A percentile compares a stretch with the other conserved stretches of the same genome.
phyloP scores from a whole-genome alignment of 352 stramenopile genomes.

The Phytophthora capsici region DNA sequence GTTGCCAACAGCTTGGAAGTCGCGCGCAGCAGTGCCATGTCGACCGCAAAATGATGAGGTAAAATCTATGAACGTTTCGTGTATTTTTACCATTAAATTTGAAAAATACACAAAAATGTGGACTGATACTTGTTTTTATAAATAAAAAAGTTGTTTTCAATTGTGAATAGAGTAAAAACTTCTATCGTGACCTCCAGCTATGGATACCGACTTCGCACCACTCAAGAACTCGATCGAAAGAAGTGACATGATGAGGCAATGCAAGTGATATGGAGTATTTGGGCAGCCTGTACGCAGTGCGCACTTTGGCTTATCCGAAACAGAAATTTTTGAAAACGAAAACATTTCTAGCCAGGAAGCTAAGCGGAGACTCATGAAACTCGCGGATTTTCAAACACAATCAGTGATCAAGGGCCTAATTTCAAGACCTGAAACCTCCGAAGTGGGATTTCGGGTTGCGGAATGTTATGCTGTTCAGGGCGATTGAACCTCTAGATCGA shows the following conservation, averaged over 20 bases:
- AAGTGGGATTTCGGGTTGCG: background rate
- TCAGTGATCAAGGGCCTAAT: background rate
- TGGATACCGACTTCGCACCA: too few relatives aligned
- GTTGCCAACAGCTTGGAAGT: slow-evolving; percentile 10
- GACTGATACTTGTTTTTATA: too few relatives aligned
- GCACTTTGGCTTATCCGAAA: background rate
- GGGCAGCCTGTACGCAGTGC: background rate
- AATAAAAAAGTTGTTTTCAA: too few relatives aligned
- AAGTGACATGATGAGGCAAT: background rate
- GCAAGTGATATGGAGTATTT: background rate
- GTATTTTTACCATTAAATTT: too few relatives aligned
- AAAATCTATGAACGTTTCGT: background rate
- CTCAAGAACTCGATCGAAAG: too few relatives aligned
- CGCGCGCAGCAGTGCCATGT: slow-evolving; percentile 21
- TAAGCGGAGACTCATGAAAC: background rate
- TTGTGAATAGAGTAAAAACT: too few relatives aligned
- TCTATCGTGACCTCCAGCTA: too few relatives aligned
- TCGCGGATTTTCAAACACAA: background rate
- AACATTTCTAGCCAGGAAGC: background rate
- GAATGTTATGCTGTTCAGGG: background rate
- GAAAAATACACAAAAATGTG: too few relatives aligned
- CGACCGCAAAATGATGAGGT: background rate
- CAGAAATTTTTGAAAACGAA: background rate
- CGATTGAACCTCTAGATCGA: background rate
- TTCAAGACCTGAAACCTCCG: background rate